Conservation (phyloP, 108 stramenopile species). For the Conticribra weissflogii region DNA sequence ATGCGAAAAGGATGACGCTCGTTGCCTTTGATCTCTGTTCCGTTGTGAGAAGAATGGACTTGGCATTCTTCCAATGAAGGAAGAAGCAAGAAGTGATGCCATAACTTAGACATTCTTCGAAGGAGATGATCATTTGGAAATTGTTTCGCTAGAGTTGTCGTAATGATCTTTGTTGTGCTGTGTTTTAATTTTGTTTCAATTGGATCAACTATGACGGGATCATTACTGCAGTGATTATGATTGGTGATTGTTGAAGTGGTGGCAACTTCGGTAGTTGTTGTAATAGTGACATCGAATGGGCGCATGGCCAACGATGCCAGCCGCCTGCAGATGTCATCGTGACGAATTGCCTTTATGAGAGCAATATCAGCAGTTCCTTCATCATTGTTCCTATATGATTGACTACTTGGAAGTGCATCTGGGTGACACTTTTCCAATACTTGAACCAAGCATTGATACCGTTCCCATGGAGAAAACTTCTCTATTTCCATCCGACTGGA, state of each 20-base stretch:
- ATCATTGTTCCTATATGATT: not conserved
- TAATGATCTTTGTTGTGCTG: not conserved
- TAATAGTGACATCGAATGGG: conserved; percentile 28
- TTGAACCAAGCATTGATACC: conserved; percentile 34
- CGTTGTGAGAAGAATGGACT: conserved; percentile 2
- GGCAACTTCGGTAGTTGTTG: conserved; percentile 13
- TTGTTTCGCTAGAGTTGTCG: conserved; percentile 30
- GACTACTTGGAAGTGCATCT: conserved; percentile 13
- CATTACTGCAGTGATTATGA: not conserved
- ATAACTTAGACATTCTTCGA: conserved; percentile 30
- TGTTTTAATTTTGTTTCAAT: not conserved
- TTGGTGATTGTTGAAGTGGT: not conserved
- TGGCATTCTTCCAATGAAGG: conserved; percentile 42
- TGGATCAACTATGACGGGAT: conserved; percentile 6
- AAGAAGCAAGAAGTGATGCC: conserved; percentile 33
- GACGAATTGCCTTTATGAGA: conserved; percentile 37
- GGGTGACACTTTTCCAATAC: conserved; percentile 32
- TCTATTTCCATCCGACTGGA: conserved; percentile 42
- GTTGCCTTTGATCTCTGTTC: conserved; percentile 11
- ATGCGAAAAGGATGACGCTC: conserved; percentile 40
- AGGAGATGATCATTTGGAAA: conserved; percentile 28
- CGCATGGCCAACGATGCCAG: conserved; percentile 54
- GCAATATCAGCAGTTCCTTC: conserved; percentile 23
- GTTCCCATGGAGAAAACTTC: conserved; percentile 34
- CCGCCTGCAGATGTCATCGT: conserved; percentile 33